Evolutionary conservation across 805 yeast species (phyloP), one percentile per base, ranked within the genome.

Genomic region (Saccharomycodes ludwigii): DNA sequence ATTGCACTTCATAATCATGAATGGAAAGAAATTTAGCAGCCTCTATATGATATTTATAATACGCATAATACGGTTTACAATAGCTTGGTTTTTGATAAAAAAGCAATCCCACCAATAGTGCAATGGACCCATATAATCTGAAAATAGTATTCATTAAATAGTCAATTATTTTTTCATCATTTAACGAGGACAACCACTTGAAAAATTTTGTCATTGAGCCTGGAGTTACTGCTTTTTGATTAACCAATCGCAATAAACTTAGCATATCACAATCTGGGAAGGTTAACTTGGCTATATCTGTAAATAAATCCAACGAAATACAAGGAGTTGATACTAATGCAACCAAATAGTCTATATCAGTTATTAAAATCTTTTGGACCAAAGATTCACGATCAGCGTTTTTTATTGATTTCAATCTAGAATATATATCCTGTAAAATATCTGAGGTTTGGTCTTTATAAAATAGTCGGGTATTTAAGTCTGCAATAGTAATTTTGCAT

Each of bases 371-470:
- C 11, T 29, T 26, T 7, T 18, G 31, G 27, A 64, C n/a, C n/a
- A n/a, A n/a, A n/a, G n/a, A n/a, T n/a, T n/a, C n/a, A n/a, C n/a
- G n/a, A n/a, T n/a, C n/a, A n/a, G n/a, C n/a, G n/a, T n/a, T n/a
- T n/a, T n/a, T n/a, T n/a, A n/a, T n/a, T n/a, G n/a, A n/a, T n/a
- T n/a, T n/a, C n/a, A n/a, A n/a, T n/a, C n/a, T n/a, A n/a, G n/a
- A n/a, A n/a, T n/a, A 55, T 11, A 85, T 59, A 36, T 80, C 94
- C 18, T 72, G 68, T 13, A 85, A 60, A 61, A 88, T 76, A 50
- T 86, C 96, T 11, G 76, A 67, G 4, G 79, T 71, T 52, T 91
- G 98, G 42, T 84, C 93, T 37, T 76, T 76, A 50, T 88, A 88
- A 46, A 85, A 85, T 9, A 76, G 68, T 50, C 85, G 94, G 3